Percentiles rank a stretch among this genome's conserved stretches.
These are phyloP conservation scores for Fusarium citri DNA, from an alignment of 2,329 filamentous ascomycete species.

Conservation along the genomic window DNA sequence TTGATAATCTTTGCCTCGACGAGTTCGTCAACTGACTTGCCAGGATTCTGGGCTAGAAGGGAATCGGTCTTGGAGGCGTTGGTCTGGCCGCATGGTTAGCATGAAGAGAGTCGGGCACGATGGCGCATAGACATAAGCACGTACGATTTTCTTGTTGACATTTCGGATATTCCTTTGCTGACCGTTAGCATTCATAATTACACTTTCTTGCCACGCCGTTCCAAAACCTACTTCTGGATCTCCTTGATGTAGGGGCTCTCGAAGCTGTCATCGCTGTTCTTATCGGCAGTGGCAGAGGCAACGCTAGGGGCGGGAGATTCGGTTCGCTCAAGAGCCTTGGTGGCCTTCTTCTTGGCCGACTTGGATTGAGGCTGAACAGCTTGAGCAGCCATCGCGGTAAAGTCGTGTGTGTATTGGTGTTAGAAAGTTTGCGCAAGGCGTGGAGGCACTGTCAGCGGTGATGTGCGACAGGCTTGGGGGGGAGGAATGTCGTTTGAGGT, in stretches of 20 bases:
- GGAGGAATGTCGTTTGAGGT: constrained; percentile 9
- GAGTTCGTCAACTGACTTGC: constrained; percentile 78
- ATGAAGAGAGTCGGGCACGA: constrained; percentile 21
- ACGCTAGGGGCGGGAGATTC: constrained; percentile 66
- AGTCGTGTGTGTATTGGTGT: constrained; percentile 21
- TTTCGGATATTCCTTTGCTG: constrained; percentile 83
- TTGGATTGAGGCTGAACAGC: constrained; percentile 71
- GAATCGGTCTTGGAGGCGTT: constrained; percentile 78
- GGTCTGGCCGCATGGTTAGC: constrained; percentile 58
- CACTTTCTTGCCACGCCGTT: background rate
- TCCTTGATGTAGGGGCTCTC: constrained; percentile 89
- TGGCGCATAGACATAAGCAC: constrained; percentile 50
- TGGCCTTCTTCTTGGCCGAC: constrained; percentile 74
- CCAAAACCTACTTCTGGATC: constrained; percentile 80
- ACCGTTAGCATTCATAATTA: constrained; percentile 32
- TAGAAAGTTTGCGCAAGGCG: constrained; percentile 42
- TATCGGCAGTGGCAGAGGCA: constrained; percentile 60
- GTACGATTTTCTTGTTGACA: constrained; percentile 92
- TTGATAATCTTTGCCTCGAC: constrained; percentile 81
- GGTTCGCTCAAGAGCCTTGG: constrained; percentile 63
- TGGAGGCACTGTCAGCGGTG: constrained; percentile 27
- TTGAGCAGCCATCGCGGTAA: constrained; percentile 69
- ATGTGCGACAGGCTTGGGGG: constrained; percentile 36
- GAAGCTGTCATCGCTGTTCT: constrained; percentile 65
- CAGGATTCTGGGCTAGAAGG: constrained; percentile 75